Conservation (phyloP, 208 protist species). For the Herpetomonas muscarum region DNA sequence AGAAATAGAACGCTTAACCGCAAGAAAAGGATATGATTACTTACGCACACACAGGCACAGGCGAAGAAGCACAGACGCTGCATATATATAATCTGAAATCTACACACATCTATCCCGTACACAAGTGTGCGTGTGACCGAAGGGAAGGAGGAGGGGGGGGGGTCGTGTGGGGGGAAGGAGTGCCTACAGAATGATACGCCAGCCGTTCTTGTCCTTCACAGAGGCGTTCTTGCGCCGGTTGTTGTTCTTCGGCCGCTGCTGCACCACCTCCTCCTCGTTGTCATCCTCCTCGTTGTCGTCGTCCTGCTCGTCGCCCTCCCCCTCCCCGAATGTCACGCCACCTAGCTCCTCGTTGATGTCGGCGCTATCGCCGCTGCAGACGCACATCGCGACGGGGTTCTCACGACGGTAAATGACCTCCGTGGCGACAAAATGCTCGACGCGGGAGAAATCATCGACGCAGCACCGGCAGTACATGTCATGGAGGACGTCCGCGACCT, state of each 20-base stretch:
- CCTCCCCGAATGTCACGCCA: conserved; percentile 5
- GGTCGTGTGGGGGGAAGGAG: no score
- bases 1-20: no score
- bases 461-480: conserved; percentile 87
- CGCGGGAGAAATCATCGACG: conserved; percentile 50
- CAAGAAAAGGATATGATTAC: no score
- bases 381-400: conserved; percentile 64
- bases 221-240: conserved; percentile 67
- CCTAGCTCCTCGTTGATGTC: conserved; percentile 19
- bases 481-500: conserved; percentile 75
- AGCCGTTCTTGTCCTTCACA: conserved; percentile 57
- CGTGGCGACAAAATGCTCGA: conserved; percentile 54
- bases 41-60: no score
- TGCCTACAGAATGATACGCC: conserved; percentile 46
- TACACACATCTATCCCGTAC: no score
- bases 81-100: no score
- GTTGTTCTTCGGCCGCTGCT: conserved; percentile 17
- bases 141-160: no score
- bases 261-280: conserved; percentile 11
- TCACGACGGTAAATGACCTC: conserved; percentile 44
- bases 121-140: no score
- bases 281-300: conserved; percentile 2
- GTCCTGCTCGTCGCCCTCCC: conserved; percentile 3
- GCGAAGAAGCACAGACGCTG: no score
- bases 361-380: conserved; percentile 38